Base-by-base conservation (phyloP, 371 early-diverging fungal genomes). In the Capillidium heterosporum region DNA sequence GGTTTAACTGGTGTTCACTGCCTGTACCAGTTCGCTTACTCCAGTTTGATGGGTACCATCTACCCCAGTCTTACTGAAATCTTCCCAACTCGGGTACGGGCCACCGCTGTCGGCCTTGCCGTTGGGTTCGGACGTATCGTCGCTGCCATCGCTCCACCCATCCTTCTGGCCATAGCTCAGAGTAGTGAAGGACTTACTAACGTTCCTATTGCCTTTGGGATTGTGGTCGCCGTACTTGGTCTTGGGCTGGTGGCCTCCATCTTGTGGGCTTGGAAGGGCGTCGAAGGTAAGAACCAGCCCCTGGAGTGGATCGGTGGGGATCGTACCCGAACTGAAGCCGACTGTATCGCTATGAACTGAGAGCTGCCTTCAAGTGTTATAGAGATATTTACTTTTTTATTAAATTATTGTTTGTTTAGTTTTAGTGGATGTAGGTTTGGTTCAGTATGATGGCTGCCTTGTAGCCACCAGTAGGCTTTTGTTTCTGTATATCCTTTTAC, bases 51-150 rank as follows among this genome's bases (percentile, higher is more conserved):
- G 57, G 42, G 31, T 2, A 57, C 57, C 1, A 42, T 42, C 4
- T 57, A 57, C 21, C 44, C 57, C 2, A 31, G 47, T 24, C 8
- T 57, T 11, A 47, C 57, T 3, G 57, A 57, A 44, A 32, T 47
- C 32, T 57, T 57, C 48, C 57, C 57, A 7, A 57, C 57, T 26
- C 29, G 21, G 10, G 42, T 57, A 13, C 44, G 57, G 17, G 51
- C 59, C 4, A 53, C 53, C 17, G 59, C 53, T 40, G 32, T 59
- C 28, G 59, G 59, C 15, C n/a, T 59, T 11, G 35, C 59, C 1
- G 59, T 59, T 43, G 59, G 53, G 13, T 26, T 43, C 24, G 59
- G 59, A 23, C 59, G 59, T 39, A 43, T 59, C 13, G 44, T 46
- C n/a, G 59, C 48, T 27, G 59, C 51, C 7, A 31, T 53, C 29